Conservation (phyloP, 176 grass and related monocot genomes). For the Musa beccarii region DNA sequence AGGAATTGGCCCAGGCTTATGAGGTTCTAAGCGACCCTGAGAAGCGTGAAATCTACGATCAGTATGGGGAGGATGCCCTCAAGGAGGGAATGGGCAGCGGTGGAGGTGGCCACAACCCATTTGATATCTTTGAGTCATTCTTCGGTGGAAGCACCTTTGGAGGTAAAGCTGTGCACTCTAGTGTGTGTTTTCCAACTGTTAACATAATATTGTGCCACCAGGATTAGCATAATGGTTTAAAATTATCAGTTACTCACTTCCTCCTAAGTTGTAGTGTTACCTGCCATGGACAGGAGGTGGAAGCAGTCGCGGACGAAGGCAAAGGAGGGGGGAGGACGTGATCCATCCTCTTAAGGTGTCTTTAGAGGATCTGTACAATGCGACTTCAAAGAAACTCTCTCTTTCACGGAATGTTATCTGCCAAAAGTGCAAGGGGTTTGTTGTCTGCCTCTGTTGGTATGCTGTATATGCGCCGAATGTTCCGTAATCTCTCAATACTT, state of each 20-base stretch:
- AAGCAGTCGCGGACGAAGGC: slow-evolving; percentile 82
- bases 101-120: slow-evolving; percentile 56
- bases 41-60: slow-evolving; percentile 97
- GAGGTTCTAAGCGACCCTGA: slow-evolving; percentile 93
- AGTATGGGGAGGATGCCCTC: slow-evolving; percentile 97
- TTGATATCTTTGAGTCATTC: slow-evolving; percentile 96
- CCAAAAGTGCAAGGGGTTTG: slow-evolving; percentile 89
- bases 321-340: slow-evolving; percentile 95
- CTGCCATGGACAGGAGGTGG: slow-evolving; percentile 47
- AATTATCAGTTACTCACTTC: background rate
- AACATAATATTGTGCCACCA: too few species aligned
- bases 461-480: background rate
- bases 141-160: slow-evolving; percentile 71
- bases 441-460: background rate
- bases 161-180: slow-evolving; percentile 23
- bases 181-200: too few species aligned
- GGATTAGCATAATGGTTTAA: too few species aligned
- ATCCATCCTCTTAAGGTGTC: slow-evolving; percentile 90
- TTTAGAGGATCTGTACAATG: slow-evolving; percentile 92
- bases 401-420: slow-evolving; percentile 82
- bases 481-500: background rate
- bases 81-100: slow-evolving; percentile 98
- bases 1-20: slow-evolving; percentile 93
- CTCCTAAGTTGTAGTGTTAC: background rate
- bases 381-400: slow-evolving; percentile 84